Percentiles rank a stretch among this genome's conserved stretches.
phyloP scores from a whole-genome alignment of 495 filamentous ascomycete species.

The Penicillium malachiteum region DNA sequence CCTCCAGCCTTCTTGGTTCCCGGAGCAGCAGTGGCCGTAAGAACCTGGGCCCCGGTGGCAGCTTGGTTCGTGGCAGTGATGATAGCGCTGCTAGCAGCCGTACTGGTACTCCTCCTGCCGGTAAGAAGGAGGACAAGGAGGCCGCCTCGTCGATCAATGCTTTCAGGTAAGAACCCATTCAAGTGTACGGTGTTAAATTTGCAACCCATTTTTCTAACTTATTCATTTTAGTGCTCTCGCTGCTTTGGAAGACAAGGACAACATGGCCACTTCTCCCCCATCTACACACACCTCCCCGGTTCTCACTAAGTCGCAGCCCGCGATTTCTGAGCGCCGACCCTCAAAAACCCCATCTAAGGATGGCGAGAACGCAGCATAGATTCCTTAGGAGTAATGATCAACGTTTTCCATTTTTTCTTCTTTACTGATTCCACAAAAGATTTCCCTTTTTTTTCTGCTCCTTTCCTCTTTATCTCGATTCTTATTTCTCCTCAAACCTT shows the following conservation, averaged over 20 bases:
- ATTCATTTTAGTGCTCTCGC: constrained; percentile 53
- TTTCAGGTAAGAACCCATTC: constrained; percentile 28
- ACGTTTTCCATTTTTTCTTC: constrained; percentile 36
- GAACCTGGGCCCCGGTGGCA: constrained; percentile 67
- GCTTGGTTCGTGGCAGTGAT: constrained; percentile 67
- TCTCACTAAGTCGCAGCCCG: constrained; percentile 52
- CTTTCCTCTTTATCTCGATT: constrained; percentile 21
- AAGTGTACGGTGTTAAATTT: too few relatives aligned
- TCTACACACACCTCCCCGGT: constrained; percentile 59
- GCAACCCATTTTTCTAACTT: background rate
- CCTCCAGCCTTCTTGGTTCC: constrained; percentile 74
- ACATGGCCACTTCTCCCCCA: constrained; percentile 58
- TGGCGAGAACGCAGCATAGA: constrained; percentile 48
- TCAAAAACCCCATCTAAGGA: constrained; percentile 52
- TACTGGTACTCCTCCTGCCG: constrained; percentile 76
- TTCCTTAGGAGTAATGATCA: constrained; percentile 46
- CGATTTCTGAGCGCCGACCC: constrained; percentile 41
- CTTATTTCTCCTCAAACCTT: constrained; percentile 17
- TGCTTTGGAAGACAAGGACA: constrained; percentile 54
- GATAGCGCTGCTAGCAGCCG: constrained; percentile 83
- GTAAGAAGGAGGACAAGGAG: constrained; percentile 67
- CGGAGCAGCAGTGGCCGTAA: constrained; percentile 83
- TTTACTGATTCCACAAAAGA: constrained; percentile 39
- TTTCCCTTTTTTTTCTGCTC: constrained; percentile 24
- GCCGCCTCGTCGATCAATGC: constrained; percentile 23